Percentiles rank a stretch among this genome's conserved stretches.
Evolutionary conservation across 352 stramenopile genomes (phyloP).

Genomic region (Halophytophthora batemanensis): DNA sequence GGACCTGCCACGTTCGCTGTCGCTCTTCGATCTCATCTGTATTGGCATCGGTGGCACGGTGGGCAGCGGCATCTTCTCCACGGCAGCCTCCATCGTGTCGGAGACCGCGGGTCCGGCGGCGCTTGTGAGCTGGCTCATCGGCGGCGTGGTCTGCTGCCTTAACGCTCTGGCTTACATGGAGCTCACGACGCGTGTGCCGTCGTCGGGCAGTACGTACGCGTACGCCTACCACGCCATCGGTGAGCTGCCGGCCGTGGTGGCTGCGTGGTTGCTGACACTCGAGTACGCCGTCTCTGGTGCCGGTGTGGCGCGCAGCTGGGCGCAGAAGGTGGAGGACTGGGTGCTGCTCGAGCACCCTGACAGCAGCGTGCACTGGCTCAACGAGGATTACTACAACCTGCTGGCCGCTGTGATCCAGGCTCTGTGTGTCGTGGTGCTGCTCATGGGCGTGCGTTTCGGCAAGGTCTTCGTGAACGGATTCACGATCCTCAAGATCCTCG

Average conservation of each 20-base stretch:
- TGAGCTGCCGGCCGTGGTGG: constrained; percentile 87
- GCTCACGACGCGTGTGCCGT: constrained; percentile 75
- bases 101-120: constrained; percentile 68
- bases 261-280: constrained; percentile 79
- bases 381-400: constrained; percentile 49
- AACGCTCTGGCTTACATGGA: constrained; percentile 87
- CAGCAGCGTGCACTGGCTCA: constrained; percentile 45
- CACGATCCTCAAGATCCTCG: constrained; percentile 59
- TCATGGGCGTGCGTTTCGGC: constrained; percentile 78
- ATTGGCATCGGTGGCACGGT: constrained; percentile 90
- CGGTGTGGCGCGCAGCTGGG: constrained; percentile 91
- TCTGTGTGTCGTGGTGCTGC: constrained; percentile 59
- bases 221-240: constrained; percentile 90
- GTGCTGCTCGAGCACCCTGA: constrained; percentile 36
- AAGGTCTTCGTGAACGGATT: constrained; percentile 88
- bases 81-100: constrained; percentile 59
- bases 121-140: constrained; percentile 69
- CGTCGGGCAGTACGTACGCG: constrained; percentile 86
- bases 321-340: constrained; percentile 85
- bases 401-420: constrained; percentile 57
- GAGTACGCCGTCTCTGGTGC: constrained; percentile 88
- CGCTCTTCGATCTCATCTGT: constrained; percentile 79
- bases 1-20: constrained; percentile 49
- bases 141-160: constrained; percentile 66
- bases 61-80: constrained; percentile 86